Evolutionary conservation across 164 flowering plant species (phyloP).

Genomic region (Vitis amurensis): DNA sequence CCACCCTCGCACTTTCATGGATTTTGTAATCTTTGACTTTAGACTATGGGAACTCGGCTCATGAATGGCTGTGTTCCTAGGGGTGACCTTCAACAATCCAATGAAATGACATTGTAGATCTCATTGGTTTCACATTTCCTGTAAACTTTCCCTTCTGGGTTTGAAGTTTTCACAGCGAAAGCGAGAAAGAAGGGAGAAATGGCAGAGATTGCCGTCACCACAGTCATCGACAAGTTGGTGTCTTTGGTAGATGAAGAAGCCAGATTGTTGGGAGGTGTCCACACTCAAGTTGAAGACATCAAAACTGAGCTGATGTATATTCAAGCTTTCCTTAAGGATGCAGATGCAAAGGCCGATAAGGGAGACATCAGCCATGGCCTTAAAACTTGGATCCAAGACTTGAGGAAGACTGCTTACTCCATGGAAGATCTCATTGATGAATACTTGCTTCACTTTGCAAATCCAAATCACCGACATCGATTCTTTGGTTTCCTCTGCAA

Average conservation of each 20-base stretch:
- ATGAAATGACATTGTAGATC: no score
- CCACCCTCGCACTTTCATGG: no score
- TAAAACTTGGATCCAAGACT: slow-evolving; percentile 14
- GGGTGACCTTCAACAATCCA: no score
- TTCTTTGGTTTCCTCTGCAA: not conserved
- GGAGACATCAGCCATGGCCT: not conserved
- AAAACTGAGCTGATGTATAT: slow-evolving; percentile 3
- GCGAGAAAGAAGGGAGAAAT: not conserved
- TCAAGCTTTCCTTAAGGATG: slow-evolving; percentile 11
- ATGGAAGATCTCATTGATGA: slow-evolving; percentile 20
- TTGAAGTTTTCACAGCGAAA: no score
- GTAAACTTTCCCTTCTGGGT: no score
- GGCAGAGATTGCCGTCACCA: slow-evolving; percentile 2
- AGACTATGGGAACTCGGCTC: no score
- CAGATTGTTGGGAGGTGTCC: not conserved
- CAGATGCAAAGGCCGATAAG: slow-evolving; percentile 5
- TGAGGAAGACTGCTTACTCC: slow-evolving; percentile 10
- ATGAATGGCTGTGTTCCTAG: no score
- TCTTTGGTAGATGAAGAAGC: not conserved
- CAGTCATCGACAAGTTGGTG: slow-evolving; percentile 2
- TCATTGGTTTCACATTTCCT: no score
- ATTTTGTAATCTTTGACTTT: no score
- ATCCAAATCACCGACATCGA: not conserved
- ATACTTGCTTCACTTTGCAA: slow-evolving; percentile 3
- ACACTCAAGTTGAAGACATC: not conserved